A percentile compares a stretch with the other conserved stretches of the same genome.
Conservation (phyloP, 768 basidiomycete species). For the Trichaptum fuscoviolaceum region DNA sequence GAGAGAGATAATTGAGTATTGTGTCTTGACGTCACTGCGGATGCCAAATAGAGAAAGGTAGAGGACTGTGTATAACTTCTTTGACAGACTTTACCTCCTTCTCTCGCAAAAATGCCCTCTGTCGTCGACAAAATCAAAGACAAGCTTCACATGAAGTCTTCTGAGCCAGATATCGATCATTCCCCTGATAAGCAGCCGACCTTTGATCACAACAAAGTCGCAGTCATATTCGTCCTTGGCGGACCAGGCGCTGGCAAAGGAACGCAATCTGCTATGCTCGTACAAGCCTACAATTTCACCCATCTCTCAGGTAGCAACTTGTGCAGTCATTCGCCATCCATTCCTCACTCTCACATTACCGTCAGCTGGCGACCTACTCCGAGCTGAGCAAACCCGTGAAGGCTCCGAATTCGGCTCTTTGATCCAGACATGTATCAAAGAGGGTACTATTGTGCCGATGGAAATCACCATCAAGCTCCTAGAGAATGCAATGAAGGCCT, state of each 20-base stretch:
- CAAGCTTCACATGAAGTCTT: constrained; percentile 21
- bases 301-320: constrained; percentile 78
- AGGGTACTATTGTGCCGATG: constrained; percentile 94
- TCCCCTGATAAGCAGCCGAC: constrained; percentile 27
- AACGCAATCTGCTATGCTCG: constrained; percentile 85
- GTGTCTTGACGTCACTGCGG: background rate
- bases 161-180: constrained; percentile 3
- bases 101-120: constrained; percentile 28
- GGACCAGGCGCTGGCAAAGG: constrained; percentile 98
- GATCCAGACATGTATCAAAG: constrained; percentile 83
- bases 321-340: constrained; percentile 2
- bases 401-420: constrained; percentile 79
- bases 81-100: background rate
- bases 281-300: constrained; percentile 79
- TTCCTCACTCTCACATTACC: constrained; percentile 9
- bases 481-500: constrained; percentile 81
- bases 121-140: constrained; percentile 38
- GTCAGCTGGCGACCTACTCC: constrained; percentile 92
- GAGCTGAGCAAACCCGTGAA: constrained; percentile 86
- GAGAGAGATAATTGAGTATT: background rate
- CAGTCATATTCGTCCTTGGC: constrained; percentile 91
- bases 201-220: constrained; percentile 71
- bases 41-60: background rate
- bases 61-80: too few species aligned
- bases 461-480: constrained; percentile 95